Base-by-base conservation (phyloP, 1,139 yeast genomes). In the Yamadazyma taylorii region DNA sequence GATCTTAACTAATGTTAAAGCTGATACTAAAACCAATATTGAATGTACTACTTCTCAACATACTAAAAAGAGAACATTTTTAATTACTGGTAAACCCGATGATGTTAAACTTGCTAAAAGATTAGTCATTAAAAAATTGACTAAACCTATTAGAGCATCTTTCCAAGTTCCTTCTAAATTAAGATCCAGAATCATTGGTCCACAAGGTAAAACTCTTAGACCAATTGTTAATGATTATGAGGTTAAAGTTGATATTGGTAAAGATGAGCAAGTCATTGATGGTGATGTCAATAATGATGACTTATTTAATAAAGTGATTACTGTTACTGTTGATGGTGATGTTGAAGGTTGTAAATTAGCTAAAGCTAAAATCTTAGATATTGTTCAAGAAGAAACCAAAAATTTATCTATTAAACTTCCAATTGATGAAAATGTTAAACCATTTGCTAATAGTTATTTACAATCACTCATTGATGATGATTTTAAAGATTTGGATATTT, bases 121-220 rank as follows among this genome's bases (percentile, higher is more conserved):
- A 45, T 85, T 85, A 49, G 76, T 94, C 39, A 75, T 85, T 45
- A 81, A 80, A 55, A 85, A 80, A 50, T 74, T 92, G 57, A 82
- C 95, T 27, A 84, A 84, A 59, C 90, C 94, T 33, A 78, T 86
- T 38, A 67, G 67, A 12, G 66, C 78, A 35, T 62, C 71, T 29
- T 76, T 92, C 56, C 62, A 71, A 32, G 79, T 92, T 40, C 97
- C 98, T 28, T 77, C 92, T 19, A 78, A 78, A 50, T 75, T 88
- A 38, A 79, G 96, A 60, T 76, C 95, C 3, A 76, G 79, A 41
- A 78, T 94, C 46, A 89, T 94, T 63, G 99, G 99, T 41, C 77
- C 92, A 33, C 86, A 83, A 60, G 99, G 98, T 55, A 76, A 76
- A 49, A 85, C 74, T 46, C 78, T 94, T 61, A 85, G 81, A 56